Conservation (phyloP, 2,329 filamentous ascomycete genomes). For the Alternaria brassicae region DNA sequence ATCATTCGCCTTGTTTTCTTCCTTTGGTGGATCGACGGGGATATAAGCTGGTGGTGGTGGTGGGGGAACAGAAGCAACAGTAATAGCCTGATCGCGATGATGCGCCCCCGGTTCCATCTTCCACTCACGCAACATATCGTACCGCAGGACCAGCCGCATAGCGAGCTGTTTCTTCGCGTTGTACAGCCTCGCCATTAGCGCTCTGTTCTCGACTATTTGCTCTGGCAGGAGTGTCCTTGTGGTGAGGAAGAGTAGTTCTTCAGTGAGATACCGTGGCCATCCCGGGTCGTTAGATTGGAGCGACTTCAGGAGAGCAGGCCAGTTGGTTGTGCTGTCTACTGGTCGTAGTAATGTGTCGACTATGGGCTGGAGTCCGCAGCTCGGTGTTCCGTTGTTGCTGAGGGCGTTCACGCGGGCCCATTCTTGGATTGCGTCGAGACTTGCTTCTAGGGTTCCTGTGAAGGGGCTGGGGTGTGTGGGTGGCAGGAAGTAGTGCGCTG, state of each 20-base stretch:
- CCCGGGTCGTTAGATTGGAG: not conserved
- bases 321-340: slow-evolving; percentile 20
- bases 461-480: slow-evolving; percentile 36
- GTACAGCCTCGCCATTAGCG: slow-evolving; percentile 28
- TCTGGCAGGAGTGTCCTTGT: slow-evolving; percentile 37
- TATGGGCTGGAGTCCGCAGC: not conserved
- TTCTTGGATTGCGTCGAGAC: slow-evolving; percentile 30
- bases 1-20: too few species aligned
- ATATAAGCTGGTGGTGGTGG: not conserved
- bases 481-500: slow-evolving; percentile 22
- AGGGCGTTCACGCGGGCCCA: slow-evolving; percentile 4
- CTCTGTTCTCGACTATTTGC: slow-evolving; percentile 35
- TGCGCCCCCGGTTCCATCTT: slow-evolving; percentile 4
- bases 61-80: slow-evolving; percentile 13
- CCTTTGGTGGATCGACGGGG: not conserved
- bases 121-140: slow-evolving; percentile 40
- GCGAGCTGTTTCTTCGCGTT: slow-evolving; percentile 26
- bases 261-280: slow-evolving; percentile 11
- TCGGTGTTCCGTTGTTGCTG: not conserved
- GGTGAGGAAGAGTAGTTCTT: slow-evolving; percentile 32
- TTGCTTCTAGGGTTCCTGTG: slow-evolving; percentile 28
- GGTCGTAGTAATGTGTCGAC: slow-evolving; percentile 14
- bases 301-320: slow-evolving; percentile 6
- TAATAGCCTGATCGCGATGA: slow-evolving; percentile 10
- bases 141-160: slow-evolving; percentile 30